Conservation (phyloP, 768 basidiomycete genomes). For the Tylopilus felleus region DNA sequence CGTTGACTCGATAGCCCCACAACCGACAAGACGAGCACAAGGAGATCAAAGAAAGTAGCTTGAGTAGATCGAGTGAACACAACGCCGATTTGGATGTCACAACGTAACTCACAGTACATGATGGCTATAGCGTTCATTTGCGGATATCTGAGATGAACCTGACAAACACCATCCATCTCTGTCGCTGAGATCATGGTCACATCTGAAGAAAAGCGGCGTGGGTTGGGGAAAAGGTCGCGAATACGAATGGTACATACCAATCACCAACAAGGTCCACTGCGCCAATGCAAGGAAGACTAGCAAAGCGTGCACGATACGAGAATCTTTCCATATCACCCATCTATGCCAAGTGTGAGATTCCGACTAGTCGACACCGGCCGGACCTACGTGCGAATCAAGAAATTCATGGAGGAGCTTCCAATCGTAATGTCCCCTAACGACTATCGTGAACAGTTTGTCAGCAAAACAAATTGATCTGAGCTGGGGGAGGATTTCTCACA, state of each 20-base stretch:
- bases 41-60: slow-evolving; percentile 18
- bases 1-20: slow-evolving; percentile 13
- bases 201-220: neutral
- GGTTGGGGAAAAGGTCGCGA: neutral
- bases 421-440: slow-evolving; percentile 1
- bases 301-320: slow-evolving; percentile 6
- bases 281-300: slow-evolving; percentile 14
- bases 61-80: neutral
- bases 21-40: slow-evolving; percentile 16
- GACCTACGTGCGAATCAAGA: slow-evolving; percentile 25
- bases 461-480: neutral
- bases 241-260: slow-evolving; percentile 2
- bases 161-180: neutral
- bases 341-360: slow-evolving; percentile 1
- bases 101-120: slow-evolving; percentile 14
- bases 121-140: neutral
- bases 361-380: no score
- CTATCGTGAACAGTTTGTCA: slow-evolving; percentile 2
- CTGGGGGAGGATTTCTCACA: slow-evolving; percentile 1
- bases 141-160: neutral
- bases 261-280: slow-evolving; percentile 15
- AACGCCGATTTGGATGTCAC: neutral
- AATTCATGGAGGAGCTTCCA: slow-evolving; percentile 20
- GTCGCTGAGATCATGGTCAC: neutral
- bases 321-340: slow-evolving; percentile 25